Percentiles rank a stretch among this genome's conserved stretches.
Evolutionary conservation across 73 alveolate species (phyloP).

Genomic region (Tetrahymena elliotti): DNA sequence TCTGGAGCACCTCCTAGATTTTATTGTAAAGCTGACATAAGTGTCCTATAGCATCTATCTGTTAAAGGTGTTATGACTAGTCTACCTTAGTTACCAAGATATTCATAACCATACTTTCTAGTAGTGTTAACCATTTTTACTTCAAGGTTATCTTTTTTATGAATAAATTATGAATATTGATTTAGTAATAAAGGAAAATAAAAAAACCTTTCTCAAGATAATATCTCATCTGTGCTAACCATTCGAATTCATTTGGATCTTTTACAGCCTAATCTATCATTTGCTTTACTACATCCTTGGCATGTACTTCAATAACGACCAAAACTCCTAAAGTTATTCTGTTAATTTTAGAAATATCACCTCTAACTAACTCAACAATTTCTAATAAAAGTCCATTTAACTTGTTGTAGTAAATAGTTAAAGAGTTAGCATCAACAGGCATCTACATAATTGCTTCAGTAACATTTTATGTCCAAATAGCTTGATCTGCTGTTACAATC

Average conservation of each 20-base stretch:
- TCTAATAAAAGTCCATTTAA: background rate
- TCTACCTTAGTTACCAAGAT: slow-evolving; percentile 88
- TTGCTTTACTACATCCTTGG: slow-evolving; percentile 62
- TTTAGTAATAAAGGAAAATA: background rate
- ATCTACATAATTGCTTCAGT: slow-evolving; percentile 7
- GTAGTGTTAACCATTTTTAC: slow-evolving; percentile 68
- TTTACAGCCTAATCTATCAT: slow-evolving; percentile 41
- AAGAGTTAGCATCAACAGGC: slow-evolving; percentile 6
- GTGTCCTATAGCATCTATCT: slow-evolving; percentile 82
- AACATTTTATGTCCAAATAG: slow-evolving; percentile 9
- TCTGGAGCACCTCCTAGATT: slow-evolving; percentile 94
- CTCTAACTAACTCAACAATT: slow-evolving; percentile 26
- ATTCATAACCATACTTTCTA: slow-evolving; percentile 91
- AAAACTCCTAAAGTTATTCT: slow-evolving; percentile 63
- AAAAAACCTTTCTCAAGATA: slow-evolving; percentile 48
- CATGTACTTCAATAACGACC: slow-evolving; percentile 72
- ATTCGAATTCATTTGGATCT: slow-evolving; percentile 59
- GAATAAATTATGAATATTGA: background rate
- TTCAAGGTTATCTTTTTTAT: slow-evolving; percentile 14
- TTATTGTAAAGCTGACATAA: slow-evolving; percentile 78
- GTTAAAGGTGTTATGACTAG: slow-evolving; percentile 88
- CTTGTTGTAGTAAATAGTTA: background rate
- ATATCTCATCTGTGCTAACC: slow-evolving; percentile 72
- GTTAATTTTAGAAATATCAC: slow-evolving; percentile 23
- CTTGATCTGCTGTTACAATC: slow-evolving; percentile 21